Base-by-base conservation (phyloP, 768 basidiomycete species). In the Holtermanniella nyarrowii region DNA sequence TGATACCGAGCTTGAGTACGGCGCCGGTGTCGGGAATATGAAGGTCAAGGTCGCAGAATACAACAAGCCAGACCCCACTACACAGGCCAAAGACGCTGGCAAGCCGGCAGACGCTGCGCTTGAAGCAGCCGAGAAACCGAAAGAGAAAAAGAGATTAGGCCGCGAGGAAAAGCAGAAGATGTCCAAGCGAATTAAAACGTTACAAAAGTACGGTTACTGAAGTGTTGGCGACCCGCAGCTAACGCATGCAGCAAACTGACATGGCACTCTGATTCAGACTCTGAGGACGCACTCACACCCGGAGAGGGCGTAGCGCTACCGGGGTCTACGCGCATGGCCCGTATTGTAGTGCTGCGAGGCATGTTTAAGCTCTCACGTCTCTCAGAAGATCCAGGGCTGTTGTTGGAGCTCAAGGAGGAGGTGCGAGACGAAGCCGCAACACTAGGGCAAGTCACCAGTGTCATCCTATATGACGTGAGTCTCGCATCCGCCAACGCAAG, bases 261-360 rank as follows among this genome's bases (percentile, higher is more conserved):
- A 63, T 97, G 93, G 93, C 84, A 88, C 52, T 89, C 88, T 26
- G 88, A 88, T 66, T 89, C 91, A 57, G 88, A 88, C 1, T 88
- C 88, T 58, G 89, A 88, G 4, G 66, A 68, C 46, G 58, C 63
- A 1, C 49, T 48, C 3, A 65, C 63, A 12, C 65, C 69, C 0
- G 26, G 39, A 7, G 60, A 51, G 1, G 65, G 61, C 13, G 62
- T 65, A 1, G 56, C 62, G 1, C 41, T 41, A 26, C 62, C 68
- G 77, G 80, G 65, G 79, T 78, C 62, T 77, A 77, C 68, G 27
- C 79, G 89, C 21, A 60, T 66, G 53, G 59, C 62, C 42, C 54
- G 71, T 26, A 84, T 96, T 3, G 91, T 95, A 7, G 88, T 99
- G 0, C 75, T 99, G 56, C 91, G 88, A 68, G 82, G 88, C 62